A percentile compares a stretch with the other conserved stretches of the same genome.
Evolutionary conservation across 1,139 yeast genomes (phyloP).

Genomic region (Pichia sp.): DNA sequence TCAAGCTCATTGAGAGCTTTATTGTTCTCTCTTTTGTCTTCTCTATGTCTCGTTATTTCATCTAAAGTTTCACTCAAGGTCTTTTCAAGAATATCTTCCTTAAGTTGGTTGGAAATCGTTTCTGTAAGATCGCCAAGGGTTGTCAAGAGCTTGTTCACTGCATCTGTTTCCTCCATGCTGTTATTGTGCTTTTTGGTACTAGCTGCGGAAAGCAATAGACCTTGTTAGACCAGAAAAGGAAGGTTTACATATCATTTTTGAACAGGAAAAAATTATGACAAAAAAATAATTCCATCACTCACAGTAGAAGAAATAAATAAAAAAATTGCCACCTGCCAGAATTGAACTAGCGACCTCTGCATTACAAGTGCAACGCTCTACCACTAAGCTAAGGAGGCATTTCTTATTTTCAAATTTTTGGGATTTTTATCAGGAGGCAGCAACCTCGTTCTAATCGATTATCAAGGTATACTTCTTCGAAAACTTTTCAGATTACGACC

Average conservation of each 20-base stretch:
- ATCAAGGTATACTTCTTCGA: too few relatives aligned
- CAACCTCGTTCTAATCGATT: too few relatives aligned
- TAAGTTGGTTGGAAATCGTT: constrained; percentile 1
- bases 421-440: background rate
- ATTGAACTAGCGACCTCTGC: constrained; percentile 96
- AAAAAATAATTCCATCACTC: too few relatives aligned
- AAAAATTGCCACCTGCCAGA: constrained; percentile 75
- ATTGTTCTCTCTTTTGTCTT: background rate
- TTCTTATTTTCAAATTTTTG: background rate
- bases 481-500: too few relatives aligned
- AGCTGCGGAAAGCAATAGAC: too few relatives aligned
- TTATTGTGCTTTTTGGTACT: too few relatives aligned
- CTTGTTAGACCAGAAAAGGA: too few relatives aligned
- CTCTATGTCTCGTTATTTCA: constrained; percentile 12
- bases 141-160: constrained; percentile 6
- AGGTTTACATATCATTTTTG: too few relatives aligned
- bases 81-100: constrained; percentile 10
- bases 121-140: constrained; percentile 1
- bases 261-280: too few relatives aligned
- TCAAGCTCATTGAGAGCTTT: constrained; percentile 14
- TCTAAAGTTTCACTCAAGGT: constrained; percentile 14
- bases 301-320: too few relatives aligned
- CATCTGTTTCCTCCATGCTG: constrained; percentile 7
- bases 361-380: constrained; percentile 96
- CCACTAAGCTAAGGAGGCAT: constrained; percentile 74